Percentiles rank a stretch among this genome's conserved stretches.
These are phyloP conservation scores for Amphicarpaea edgeworthii DNA, from an alignment of 306 rosid species.

Conservation along the genomic window DNA sequence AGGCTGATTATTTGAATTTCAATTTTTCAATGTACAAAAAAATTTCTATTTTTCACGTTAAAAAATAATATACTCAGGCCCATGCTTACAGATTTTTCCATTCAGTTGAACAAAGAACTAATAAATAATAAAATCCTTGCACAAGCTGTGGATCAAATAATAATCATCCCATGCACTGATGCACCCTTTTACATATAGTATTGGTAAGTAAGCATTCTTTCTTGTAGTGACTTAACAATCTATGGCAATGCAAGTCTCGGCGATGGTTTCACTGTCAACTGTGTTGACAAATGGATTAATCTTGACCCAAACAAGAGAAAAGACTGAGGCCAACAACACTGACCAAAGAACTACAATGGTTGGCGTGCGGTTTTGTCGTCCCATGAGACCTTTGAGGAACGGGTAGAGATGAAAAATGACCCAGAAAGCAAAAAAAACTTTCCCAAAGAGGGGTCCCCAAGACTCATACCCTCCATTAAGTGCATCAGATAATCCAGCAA, in stretches of 20 bases:
- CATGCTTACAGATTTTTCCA: constrained; percentile 40
- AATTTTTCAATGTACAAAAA: not conserved
- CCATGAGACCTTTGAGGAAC: constrained; percentile 98
- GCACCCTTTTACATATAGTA: constrained; percentile 17
- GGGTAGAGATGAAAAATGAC: constrained; percentile 96
- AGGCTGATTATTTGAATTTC: too few species aligned
- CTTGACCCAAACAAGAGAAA: constrained; percentile 95
- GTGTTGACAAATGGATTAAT: constrained; percentile 83
- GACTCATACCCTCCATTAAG: constrained; percentile 94
- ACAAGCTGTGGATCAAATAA: constrained; percentile 37
- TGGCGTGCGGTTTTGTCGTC: constrained; percentile 96
- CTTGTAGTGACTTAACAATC: constrained; percentile 69
- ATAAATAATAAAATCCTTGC: constrained; percentile 9
- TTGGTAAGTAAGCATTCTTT: constrained; percentile 37
- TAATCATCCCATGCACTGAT: constrained; percentile 19
- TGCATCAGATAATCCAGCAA: constrained; percentile 97
- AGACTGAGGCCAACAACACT: constrained; percentile 94
- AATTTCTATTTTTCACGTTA: not conserved
- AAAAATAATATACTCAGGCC: not conserved
- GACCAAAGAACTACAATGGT: constrained; percentile 96
- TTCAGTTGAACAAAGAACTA: constrained; percentile 39
- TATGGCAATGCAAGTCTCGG: constrained; percentile 73
- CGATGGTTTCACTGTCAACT: constrained; percentile 59
- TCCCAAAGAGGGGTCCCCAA: constrained; percentile 99
- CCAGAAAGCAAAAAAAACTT: constrained; percentile 96